These are phyloP conservation scores for Chlamydomonas sp. DNA, from an alignment of 139 green algal genomes.

Conservation along the genomic window DNA sequence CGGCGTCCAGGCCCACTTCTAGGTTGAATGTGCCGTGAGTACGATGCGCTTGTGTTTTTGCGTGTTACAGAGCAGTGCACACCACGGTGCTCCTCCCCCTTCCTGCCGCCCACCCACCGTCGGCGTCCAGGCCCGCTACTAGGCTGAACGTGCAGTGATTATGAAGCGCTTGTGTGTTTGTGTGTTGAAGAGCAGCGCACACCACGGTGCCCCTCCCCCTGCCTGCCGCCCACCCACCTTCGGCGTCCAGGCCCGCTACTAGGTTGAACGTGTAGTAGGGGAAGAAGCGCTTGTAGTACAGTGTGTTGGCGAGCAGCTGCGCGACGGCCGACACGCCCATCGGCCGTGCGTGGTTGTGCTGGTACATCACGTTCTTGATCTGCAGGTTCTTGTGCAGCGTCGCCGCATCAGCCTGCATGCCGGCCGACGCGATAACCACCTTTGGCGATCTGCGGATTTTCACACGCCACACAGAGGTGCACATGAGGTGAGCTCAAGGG, in stretches of 20 bases:
- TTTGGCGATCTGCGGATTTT: conserved; percentile 44
- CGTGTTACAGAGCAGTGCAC: too few relatives aligned
- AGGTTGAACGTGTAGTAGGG: conserved; percentile 99
- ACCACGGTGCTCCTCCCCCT: too few relatives aligned
- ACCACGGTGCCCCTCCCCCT: too few relatives aligned
- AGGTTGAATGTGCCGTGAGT: too few relatives aligned
- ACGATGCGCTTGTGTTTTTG: too few relatives aligned
- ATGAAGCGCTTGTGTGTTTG: conserved; percentile 98
- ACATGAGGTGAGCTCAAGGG: not conserved
- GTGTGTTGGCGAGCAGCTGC: conserved; percentile 95
- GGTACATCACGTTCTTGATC: conserved; percentile 69
- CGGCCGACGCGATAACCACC: conserved; percentile 79
- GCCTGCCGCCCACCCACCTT: conserved; percentile 73
- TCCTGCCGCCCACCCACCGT: too few relatives aligned
- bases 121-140: conserved; percentile 80
- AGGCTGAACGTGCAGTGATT: conserved; percentile 98
- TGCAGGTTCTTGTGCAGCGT: conserved; percentile 88
- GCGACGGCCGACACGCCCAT: conserved; percentile 84
- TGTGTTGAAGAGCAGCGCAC: conserved; percentile 95
- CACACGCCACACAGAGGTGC: too few relatives aligned
- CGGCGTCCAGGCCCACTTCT: too few relatives aligned
- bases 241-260: conserved; percentile 80
- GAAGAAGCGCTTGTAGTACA: conserved; percentile 98
- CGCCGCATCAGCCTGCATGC: conserved; percentile 83
- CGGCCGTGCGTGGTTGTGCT: conserved; percentile 78